Evolutionary conservation across 768 basidiomycete genomes (phyloP).

Genomic region (Auriculariales sp.): DNA sequence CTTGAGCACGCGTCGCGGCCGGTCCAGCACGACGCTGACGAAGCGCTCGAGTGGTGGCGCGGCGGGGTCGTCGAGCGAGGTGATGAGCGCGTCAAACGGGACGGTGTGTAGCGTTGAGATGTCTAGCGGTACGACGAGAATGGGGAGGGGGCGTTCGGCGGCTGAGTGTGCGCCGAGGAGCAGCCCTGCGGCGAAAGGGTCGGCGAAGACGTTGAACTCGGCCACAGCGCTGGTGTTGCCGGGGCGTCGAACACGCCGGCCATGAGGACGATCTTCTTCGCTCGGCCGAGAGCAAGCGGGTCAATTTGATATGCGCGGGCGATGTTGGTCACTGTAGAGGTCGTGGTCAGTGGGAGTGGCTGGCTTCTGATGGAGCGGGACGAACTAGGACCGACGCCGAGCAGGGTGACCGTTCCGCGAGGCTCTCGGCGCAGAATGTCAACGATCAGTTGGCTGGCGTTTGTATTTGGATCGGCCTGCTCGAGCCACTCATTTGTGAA

Average conservation of each 20-base stretch:
- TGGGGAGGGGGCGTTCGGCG: too few relatives aligned
- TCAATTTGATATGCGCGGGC: slow-evolving; percentile 18
- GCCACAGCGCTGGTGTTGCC: slow-evolving; percentile 26
- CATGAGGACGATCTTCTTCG: slow-evolving; percentile 23
- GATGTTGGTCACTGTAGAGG: slow-evolving; percentile 21
- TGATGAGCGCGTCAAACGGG: slow-evolving; percentile 18
- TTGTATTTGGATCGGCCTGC: slow-evolving; percentile 3
- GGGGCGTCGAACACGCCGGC: slow-evolving; percentile 27
- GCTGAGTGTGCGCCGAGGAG: slow-evolving; percentile 11
- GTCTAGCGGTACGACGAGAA: slow-evolving; percentile 24
- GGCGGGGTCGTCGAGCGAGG: slow-evolving; percentile 5
- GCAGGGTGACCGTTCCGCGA: slow-evolving; percentile 7
- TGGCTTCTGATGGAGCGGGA: not conserved
- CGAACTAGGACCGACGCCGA: slow-evolving; percentile 13
- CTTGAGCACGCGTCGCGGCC: slow-evolving; percentile 21
- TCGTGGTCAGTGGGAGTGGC: too few relatives aligned
- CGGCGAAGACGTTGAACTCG: slow-evolving; percentile 27
- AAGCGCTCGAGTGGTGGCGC: slow-evolving; percentile 10
- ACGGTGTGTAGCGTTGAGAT: slow-evolving; percentile 25
- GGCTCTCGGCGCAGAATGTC: slow-evolving; percentile 8
- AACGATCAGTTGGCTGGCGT: slow-evolving; percentile 10
- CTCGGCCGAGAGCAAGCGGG: slow-evolving; percentile 15
- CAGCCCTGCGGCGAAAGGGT: slow-evolving; percentile 18
- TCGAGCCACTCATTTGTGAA: not conserved
- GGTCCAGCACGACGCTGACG: slow-evolving; percentile 17